Evolutionary conservation across 192 early-diverging fungal species (phyloP).

Genomic region (Coemansia sp.): DNA sequence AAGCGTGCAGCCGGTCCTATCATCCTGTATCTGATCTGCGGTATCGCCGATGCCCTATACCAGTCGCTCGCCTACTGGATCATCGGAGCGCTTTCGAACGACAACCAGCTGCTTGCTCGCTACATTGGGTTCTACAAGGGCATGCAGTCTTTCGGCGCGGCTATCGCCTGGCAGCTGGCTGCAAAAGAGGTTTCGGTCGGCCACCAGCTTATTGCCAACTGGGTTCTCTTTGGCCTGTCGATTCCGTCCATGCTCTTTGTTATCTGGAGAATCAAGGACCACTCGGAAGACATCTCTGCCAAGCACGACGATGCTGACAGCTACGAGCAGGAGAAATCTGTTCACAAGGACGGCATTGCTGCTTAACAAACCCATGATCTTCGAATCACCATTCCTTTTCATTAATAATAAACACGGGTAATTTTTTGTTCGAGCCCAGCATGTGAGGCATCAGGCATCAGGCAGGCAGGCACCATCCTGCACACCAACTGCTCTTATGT

Average conservation of each 20-base stretch:
- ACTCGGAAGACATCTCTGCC: conserved; percentile 23
- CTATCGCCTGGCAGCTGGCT: conserved; percentile 61
- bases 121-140: conserved; percentile 81
- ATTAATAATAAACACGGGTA: no score
- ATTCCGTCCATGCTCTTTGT: conserved; percentile 47
- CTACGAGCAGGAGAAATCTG: conserved; percentile 26
- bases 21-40: conserved; percentile 65
- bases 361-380: neutral
- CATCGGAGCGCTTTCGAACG: conserved; percentile 77
- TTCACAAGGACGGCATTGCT: neutral
- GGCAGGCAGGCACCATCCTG: no score
- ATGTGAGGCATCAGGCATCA: neutral
- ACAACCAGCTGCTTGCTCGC: conserved; percentile 58
- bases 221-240: conserved; percentile 41
- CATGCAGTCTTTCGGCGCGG: conserved; percentile 66
- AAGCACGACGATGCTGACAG: conserved; percentile 13
- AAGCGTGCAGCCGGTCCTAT: conserved; percentile 54
- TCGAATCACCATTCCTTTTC: neutral
- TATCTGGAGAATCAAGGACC: conserved; percentile 55
- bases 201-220: conserved; percentile 46
- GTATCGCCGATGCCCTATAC: conserved; percentile 69
- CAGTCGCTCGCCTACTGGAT: conserved; percentile 73
- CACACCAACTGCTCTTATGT: no score
- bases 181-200: conserved; percentile 37
- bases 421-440: neutral